A percentile compares a stretch with the other conserved stretches of the same genome.
phyloP scores from a whole-genome alignment of 805 yeast genomes.

The Candida tallmaniae region DNA sequence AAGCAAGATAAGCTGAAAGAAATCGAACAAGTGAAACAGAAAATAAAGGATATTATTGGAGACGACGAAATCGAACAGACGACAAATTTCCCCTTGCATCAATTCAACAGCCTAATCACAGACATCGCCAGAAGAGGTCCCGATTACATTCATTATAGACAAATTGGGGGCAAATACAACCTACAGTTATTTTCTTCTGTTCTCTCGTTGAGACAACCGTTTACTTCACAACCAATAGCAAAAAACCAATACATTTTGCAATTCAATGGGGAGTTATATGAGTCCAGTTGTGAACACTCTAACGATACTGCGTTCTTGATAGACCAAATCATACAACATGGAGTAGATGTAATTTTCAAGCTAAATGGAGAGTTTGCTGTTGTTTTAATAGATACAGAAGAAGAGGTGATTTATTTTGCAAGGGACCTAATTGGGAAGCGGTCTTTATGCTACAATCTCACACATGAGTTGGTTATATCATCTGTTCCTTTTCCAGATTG shows the following conservation, averaged over 20 bases:
- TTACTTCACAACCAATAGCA: slow-evolving; percentile 63
- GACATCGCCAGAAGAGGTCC: slow-evolving; percentile 61
- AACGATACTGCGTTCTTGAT: slow-evolving; percentile 55
- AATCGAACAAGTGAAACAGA: slow-evolving; percentile 6
- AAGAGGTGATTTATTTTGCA: slow-evolving; percentile 60
- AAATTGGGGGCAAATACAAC: slow-evolving; percentile 8
- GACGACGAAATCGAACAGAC: neutral
- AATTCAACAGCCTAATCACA: slow-evolving; percentile 36
- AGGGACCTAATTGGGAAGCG: slow-evolving; percentile 81
- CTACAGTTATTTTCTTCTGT: slow-evolving; percentile 62
- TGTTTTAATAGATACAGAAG: slow-evolving; percentile 42
- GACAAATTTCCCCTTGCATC: slow-evolving; percentile 2
- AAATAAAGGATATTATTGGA: slow-evolving; percentile 7
- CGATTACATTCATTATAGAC: slow-evolving; percentile 35
- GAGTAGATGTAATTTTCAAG: slow-evolving; percentile 39
- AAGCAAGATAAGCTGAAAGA: slow-evolving; percentile 15
- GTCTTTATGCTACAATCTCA: slow-evolving; percentile 47
- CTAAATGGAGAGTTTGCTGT: slow-evolving; percentile 85
- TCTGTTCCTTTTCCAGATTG: slow-evolving; percentile 31
- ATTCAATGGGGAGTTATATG: slow-evolving; percentile 90
- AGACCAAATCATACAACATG: slow-evolving; percentile 13
- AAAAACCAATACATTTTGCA: slow-evolving; percentile 44
- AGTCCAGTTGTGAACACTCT: slow-evolving; percentile 41
- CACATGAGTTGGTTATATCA: slow-evolving; percentile 35
- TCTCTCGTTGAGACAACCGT: slow-evolving; percentile 74